These are phyloP conservation scores for Penicillium ucsense DNA, from an alignment of 495 filamentous ascomycete genomes.

Conservation along the genomic window DNA sequence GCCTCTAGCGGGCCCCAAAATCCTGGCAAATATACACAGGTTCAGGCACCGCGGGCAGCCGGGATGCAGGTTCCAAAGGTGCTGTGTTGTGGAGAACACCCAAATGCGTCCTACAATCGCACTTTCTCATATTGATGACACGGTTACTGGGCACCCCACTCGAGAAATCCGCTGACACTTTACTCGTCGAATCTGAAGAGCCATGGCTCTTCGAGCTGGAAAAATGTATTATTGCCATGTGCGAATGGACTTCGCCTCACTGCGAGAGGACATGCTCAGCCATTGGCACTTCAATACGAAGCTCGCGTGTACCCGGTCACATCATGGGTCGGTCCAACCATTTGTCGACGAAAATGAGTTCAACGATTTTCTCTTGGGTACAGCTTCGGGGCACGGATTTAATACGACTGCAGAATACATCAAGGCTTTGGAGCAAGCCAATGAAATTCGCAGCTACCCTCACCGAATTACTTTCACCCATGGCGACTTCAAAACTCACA, in stretches of 20 bases:
- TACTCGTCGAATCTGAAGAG: conserved; percentile 8
- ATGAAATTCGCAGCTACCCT: conserved; percentile 5
- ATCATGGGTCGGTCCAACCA: conserved; percentile 12
- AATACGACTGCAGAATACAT: conserved; percentile 11
- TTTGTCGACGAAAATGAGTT: conserved; percentile 7
- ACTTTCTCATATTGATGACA: conserved; percentile 12
- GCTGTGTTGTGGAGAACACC: conserved; percentile 32
- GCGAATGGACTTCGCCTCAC: conserved; percentile 6
- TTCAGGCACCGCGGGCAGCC: conserved; percentile 20
- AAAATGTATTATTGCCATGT: conserved; percentile 9
- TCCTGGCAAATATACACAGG: no score
- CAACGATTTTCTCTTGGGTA: conserved; percentile 6
- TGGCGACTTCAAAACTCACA: conserved; percentile 38
- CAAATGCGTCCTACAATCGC: conserved; percentile 12
- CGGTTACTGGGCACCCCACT: conserved; percentile 6
- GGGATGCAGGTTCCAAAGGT: conserved; percentile 32
- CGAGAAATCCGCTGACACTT: conserved; percentile 3
- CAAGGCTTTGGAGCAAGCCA: conserved; percentile 10
- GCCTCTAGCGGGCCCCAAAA: no score
- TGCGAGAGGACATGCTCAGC: conserved; percentile 5
- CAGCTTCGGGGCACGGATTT: conserved; percentile 7
- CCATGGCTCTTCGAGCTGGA: conserved; percentile 11
- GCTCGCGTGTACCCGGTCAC: conserved; percentile 7
- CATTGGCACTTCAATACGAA: conserved; percentile 4
- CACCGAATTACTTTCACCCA: conserved; percentile 34